Percentiles rank a stretch among this genome's conserved stretches.
phyloP scores from a whole-genome alignment of 2,329 filamentous ascomycete species.

The Hypoxylon sp. region DNA sequence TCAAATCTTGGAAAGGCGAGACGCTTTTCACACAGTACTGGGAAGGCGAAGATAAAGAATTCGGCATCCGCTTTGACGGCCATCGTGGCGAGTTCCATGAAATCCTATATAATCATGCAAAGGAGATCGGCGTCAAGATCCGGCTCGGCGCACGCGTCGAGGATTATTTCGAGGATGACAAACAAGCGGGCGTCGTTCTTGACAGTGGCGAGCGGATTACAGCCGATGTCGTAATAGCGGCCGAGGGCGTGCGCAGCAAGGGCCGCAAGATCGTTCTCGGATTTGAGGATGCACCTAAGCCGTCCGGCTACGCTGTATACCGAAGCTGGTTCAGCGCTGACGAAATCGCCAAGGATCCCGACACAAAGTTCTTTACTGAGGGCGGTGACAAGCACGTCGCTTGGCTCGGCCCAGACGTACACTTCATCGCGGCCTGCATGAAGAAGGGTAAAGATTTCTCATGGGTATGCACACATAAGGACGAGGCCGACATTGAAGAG shows the following conservation, averaged over 20 bases:
- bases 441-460: conserved; percentile 67
- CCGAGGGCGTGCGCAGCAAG: conserved; percentile 63
- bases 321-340: conserved; percentile 62
- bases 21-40: conserved; percentile 65
- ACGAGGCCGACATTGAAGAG: conserved; percentile 48
- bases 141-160: conserved; percentile 61
- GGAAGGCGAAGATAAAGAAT: conserved; percentile 55
- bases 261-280: conserved; percentile 63
- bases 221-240: conserved; percentile 62
- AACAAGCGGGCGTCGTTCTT: conserved; percentile 47
- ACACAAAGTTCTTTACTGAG: conserved; percentile 62
- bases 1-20: conserved; percentile 67
- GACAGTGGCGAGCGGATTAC: conserved; percentile 54
- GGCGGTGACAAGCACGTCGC: conserved; percentile 66
- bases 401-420: conserved; percentile 68
- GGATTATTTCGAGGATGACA: conserved; percentile 62
- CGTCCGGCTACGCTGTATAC: conserved; percentile 62
- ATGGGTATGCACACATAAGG: conserved; percentile 68
- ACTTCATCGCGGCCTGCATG: conserved; percentile 67
- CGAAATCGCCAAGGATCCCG: conserved; percentile 61
- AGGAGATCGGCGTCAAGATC: conserved; percentile 65
- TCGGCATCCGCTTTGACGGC: conserved; percentile 66
- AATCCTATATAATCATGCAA: conserved; percentile 66
- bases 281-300: conserved; percentile 60
- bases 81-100: conserved; percentile 68